phyloP scores from a whole-genome alignment of 2,329 filamentous ascomycete species.

The Alternaria dauci region DNA sequence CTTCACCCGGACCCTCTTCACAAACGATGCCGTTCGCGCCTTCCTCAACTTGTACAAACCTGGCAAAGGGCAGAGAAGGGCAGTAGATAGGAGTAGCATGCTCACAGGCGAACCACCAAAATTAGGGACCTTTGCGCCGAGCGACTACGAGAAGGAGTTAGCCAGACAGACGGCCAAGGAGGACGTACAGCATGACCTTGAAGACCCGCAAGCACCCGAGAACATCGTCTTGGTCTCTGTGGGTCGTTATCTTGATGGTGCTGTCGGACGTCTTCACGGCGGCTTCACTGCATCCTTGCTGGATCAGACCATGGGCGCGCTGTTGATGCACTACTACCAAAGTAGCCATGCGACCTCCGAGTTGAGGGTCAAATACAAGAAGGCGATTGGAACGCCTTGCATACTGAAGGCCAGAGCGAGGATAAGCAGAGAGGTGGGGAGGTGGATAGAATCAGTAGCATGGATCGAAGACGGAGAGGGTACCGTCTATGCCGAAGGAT shows the following conservation, averaged over 20 bases:
- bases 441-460: conserved; percentile 31
- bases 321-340: conserved; percentile 25
- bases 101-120: not conserved
- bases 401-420: conserved; percentile 31
- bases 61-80: conserved; percentile 15
- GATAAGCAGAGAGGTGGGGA: conserved; percentile 32
- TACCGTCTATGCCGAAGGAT: conserved; percentile 34
- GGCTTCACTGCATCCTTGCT: conserved; percentile 36
- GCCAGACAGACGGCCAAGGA: conserved; percentile 16
- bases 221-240: conserved; percentile 31
- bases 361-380: conserved; percentile 36
- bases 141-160: not conserved
- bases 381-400: conserved; percentile 31
- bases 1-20: conserved; percentile 36
- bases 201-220: conserved; percentile 29
- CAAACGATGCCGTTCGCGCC: conserved; percentile 34
- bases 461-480: conserved; percentile 38
- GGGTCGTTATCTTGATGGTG: conserved; percentile 33
- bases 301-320: conserved; percentile 38
- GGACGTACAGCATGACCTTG: conserved; percentile 20
- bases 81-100: conserved; percentile 14
- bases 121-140: not conserved
- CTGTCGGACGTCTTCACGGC: conserved; percentile 33
- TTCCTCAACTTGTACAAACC: conserved; percentile 34
- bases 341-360: conserved; percentile 31